Evolutionary conservation across 371 early-diverging fungal species (phyloP).

Genomic region (Phascolomyces articulosus): DNA sequence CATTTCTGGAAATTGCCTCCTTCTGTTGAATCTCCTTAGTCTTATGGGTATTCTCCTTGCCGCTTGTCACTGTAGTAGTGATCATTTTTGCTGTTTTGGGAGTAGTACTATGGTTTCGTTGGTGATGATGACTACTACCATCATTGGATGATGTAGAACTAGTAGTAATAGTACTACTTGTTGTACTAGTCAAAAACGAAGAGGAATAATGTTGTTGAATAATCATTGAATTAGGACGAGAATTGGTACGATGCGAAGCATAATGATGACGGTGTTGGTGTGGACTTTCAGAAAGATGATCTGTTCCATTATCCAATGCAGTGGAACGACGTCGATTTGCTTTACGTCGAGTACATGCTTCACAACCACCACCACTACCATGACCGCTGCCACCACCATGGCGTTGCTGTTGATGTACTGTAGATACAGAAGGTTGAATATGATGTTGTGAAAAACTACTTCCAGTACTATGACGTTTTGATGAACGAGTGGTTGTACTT

Average conservation of each 20-base stretch:
- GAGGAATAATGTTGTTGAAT: not conserved
- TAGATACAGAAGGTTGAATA: conserved; percentile 1
- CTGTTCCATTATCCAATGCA: not conserved
- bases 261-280: not conserved
- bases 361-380: not conserved
- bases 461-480: conserved; percentile 2
- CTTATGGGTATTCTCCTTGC: not conserved
- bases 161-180: not conserved
- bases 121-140: not conserved
- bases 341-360: conserved; percentile 4
- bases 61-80: no score
- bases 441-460: not conserved
- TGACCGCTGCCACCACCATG: no score
- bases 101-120: not conserved
- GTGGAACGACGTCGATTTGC: not conserved
- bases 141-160: not conserved
- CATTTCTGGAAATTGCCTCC: conserved; percentile 1
- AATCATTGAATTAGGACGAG: not conserved
- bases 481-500: not conserved
- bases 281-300: not conserved
- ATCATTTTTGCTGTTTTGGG: not conserved
- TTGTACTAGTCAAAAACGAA: not conserved
- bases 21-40: not conserved
- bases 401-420: not conserved
- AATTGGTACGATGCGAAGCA: not conserved